Base-by-base conservation (phyloP, 208 protist species). In the Crithidia expoeki region DNA sequence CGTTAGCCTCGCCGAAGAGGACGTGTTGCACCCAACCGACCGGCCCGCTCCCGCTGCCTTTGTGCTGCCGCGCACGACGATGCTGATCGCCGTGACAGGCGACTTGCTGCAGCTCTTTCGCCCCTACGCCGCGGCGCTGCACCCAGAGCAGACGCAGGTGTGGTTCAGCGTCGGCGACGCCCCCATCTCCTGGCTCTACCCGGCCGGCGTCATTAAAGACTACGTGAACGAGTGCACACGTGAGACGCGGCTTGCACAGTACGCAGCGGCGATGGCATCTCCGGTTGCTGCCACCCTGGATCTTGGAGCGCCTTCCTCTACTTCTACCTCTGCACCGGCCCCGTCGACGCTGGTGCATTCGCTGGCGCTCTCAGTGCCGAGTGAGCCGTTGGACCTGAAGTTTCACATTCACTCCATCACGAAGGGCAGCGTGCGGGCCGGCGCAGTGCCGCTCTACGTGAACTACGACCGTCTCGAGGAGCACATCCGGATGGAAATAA, bases 141-240 rank as follows among this genome's bases (percentile, higher is more conserved):
- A 72, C 34, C 74, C 76, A 2, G 52, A 80, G 32, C 68, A 53
- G 11, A 86, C 78, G 38, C 76, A 89, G 61, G 79, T 89, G 51
- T 93, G 85, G 83, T 79, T 93, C 34, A 88, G 76, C 38, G 81
- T 79, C 28, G 53, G 72, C 1, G 67, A 72, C 47, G 51, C 57
- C 0, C 79, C 76, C n/a, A 49, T 94, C 28, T 78, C 83, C 12
- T 94, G 88, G 85, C 70, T 83, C 7, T 89, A 89, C 50, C 84
- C 89, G 1, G 78, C 81, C 28, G 89, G 89, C 4, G 85, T 76
- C 0, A 78, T 94, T 0, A 88, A 89, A 32, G 89, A 94, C 53
- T 87, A 83, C 52, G 71, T 90, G 14, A 81, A 58, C 27, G 80
- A 84, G 65, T 68, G 56, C 27, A 44, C 70, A 23, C 58, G 73